These are phyloP conservation scores for Sherardia arvensis DNA, from an alignment of 257 asterid genomes.

Conservation along the genomic window DNA sequence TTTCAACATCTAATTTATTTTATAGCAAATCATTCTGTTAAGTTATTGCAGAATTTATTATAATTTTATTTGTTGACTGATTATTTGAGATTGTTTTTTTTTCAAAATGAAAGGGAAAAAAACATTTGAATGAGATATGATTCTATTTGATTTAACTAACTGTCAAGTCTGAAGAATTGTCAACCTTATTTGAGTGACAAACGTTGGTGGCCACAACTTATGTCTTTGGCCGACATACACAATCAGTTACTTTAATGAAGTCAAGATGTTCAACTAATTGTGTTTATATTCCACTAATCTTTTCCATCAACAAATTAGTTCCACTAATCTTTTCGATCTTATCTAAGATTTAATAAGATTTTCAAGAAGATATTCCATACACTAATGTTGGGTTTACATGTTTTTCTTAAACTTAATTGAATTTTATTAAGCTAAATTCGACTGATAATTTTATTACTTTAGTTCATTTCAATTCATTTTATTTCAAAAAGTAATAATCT, in stretches of 20 bases:
- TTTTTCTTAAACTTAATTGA: too few relatives aligned
- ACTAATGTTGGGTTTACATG: background rate
- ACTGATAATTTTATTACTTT: too few relatives aligned
- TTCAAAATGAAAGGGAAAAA: background rate
- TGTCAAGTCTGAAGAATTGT: slow-evolving; percentile 4
- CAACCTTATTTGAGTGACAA: background rate
- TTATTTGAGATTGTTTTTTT: too few relatives aligned
- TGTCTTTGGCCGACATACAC: slow-evolving; percentile 1
- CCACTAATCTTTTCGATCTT: background rate
- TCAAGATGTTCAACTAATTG: background rate
- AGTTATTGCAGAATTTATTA: too few relatives aligned
- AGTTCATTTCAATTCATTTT: too few relatives aligned
- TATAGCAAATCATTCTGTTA: too few relatives aligned
- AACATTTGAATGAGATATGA: background rate
- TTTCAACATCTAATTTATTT: too few relatives aligned
- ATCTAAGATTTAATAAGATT: too few relatives aligned
- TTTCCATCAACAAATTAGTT: background rate
- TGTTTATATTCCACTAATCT: background rate
- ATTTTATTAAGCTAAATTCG: too few relatives aligned
- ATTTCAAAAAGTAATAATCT: too few relatives aligned
- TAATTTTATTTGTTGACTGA: too few relatives aligned
- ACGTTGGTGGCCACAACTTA: background rate
- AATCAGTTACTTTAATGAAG: background rate
- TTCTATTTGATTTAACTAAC: slow-evolving; percentile 11
- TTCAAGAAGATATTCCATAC: background rate